These are phyloP conservation scores for Populus euphratica DNA, from an alignment of 345 rosid species.

Conservation along the genomic window DNA sequence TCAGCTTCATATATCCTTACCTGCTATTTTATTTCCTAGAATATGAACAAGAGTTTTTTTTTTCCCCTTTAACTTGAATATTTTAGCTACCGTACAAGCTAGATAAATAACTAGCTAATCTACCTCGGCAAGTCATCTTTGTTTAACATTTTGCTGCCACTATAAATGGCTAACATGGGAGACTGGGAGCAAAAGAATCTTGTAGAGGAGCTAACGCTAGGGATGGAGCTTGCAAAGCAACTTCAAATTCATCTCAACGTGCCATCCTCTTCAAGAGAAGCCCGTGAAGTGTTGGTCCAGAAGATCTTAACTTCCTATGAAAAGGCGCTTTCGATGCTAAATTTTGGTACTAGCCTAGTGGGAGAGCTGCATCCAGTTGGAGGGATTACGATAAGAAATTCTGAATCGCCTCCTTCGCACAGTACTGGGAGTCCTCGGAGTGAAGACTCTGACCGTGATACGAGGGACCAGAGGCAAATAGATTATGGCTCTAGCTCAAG, in stretches of 20 bases:
- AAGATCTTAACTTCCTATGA: constrained; percentile 57
- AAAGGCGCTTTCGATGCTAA: constrained; percentile 56
- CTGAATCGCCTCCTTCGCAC: constrained; percentile 43
- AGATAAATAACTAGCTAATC: no score
- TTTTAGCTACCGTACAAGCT: not conserved
- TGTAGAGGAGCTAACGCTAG: constrained; percentile 49
- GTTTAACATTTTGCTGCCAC: not conserved
- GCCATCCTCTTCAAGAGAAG: constrained; percentile 46
- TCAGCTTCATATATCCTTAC: not conserved
- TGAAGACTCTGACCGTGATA: constrained; percentile 62
- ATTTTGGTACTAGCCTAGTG: constrained; percentile 2
- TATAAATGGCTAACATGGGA: constrained; percentile 35
- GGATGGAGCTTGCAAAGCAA: constrained; percentile 58
- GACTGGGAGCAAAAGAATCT: constrained; percentile 55
- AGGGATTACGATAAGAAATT: constrained; percentile 20
- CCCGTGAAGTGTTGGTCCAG: constrained; percentile 37
- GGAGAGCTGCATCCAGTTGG: constrained; percentile 19
- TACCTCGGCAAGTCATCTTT: not conserved
- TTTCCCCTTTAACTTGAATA: not conserved
- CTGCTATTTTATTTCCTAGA: no score
- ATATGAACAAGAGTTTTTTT: no score
- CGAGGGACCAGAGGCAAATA: constrained; percentile 36
- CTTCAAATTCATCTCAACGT: constrained; percentile 39
- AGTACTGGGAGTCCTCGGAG: constrained; percentile 54
- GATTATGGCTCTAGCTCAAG: constrained; percentile 38